Conservation (phyloP, 495 filamentous ascomycete species). For the Podospora bellae-mahoneyi region DNA sequence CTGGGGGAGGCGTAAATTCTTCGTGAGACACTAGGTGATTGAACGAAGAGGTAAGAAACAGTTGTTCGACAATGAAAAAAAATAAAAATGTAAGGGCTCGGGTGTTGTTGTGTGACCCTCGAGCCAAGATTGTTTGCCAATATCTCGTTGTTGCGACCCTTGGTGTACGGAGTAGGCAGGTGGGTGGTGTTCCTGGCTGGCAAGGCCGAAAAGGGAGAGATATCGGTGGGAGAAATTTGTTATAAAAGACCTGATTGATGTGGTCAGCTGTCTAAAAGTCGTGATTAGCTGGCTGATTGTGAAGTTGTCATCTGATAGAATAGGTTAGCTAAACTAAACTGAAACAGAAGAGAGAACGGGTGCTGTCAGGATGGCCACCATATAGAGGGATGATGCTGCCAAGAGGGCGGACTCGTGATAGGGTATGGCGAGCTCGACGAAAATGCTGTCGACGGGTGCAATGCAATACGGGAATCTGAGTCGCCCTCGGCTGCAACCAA, state of each 20-base stretch:
- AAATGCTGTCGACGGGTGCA: not conserved
- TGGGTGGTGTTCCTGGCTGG: not conserved
- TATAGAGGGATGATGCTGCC: not conserved
- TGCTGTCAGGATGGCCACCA: not conserved
- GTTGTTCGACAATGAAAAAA: not conserved
- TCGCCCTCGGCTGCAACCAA: not conserved
- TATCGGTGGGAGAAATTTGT: too few relatives aligned
- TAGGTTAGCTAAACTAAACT: not conserved
- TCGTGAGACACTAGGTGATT: not conserved
- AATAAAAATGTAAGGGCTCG: not conserved
- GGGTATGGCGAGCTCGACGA: not conserved
- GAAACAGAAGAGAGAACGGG: not conserved
- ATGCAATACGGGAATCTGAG: not conserved
- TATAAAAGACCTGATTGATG: not conserved
- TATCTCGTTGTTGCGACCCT: not conserved
- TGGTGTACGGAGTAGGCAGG: not conserved
- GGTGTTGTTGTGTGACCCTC: not conserved
- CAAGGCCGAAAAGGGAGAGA: too few relatives aligned
- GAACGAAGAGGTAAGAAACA: not conserved
- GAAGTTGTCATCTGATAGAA: too few relatives aligned
- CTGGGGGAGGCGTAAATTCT: not conserved
- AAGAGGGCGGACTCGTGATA: not conserved
- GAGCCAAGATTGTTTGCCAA: not conserved
- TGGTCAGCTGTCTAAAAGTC: not conserved
- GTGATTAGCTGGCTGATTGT: too few relatives aligned